Conservation (phyloP, 179 eudicot genomes). For the Actinidia chinensis region DNA sequence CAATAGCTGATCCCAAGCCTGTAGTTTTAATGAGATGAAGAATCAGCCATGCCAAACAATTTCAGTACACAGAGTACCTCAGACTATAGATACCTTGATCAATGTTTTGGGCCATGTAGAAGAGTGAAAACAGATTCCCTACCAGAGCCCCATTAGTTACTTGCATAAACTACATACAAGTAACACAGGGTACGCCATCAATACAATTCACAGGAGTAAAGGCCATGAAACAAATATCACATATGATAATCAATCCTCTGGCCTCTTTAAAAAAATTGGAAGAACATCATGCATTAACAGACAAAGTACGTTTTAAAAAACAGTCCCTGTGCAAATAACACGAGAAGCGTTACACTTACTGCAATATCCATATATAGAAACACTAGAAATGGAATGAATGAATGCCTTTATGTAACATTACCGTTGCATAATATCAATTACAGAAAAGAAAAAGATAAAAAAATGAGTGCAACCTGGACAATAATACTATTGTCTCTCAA, state of each 20-base stretch:
- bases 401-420: neutral
- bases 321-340: constrained; percentile 54
- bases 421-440: neutral
- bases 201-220: neutral
- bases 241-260: neutral
- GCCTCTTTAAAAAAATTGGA: neutral
- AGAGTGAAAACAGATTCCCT: constrained; percentile 72
- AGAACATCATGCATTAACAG: neutral
- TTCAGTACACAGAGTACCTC: neutral
- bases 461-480: constrained; percentile 65
- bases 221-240: neutral
- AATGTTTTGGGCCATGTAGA: constrained; percentile 41
- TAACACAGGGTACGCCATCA: neutral
- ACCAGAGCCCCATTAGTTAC: constrained; percentile 87
- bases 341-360: constrained; percentile 4
- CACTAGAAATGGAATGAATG: neutral
- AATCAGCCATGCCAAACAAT: constrained; percentile 6
- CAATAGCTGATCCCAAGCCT: constrained; percentile 99
- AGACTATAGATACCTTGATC: constrained; percentile 51
- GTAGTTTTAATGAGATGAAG: constrained; percentile 23
- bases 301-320: constrained; percentile 12
- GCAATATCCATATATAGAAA: neutral
- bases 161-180: constrained; percentile 63
- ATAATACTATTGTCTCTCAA: constrained; percentile 62
- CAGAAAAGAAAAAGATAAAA: neutral